Base-by-base conservation (phyloP, 495 filamentous ascomycete species). In the Ascodesmis nigricans region DNA sequence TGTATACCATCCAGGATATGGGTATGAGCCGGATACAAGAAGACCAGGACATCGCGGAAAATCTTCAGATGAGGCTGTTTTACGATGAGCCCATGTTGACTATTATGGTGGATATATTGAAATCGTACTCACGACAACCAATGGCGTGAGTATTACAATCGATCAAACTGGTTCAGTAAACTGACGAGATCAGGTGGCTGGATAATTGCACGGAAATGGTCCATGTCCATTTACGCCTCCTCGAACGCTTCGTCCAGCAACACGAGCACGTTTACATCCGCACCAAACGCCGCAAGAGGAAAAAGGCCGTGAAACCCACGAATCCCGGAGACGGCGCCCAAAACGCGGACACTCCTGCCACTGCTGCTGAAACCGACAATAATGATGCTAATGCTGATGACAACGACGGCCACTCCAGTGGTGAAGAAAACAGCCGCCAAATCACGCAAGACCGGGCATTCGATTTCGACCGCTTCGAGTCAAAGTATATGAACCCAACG, bases 1-100 rank as follows among this genome's bases (percentile, higher is more conserved):
- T 97, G n/a, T 61, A 92, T 25, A 92, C 83, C 0, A 74, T 93
- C 2, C 84, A 93, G 48, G 80, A 91, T 39, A 99, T 99, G 90
- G 60, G 71, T 2, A 66, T 74, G 24, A 84, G 78, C 0, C 66
- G 68, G 0, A 62, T 79, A 16, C 84, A 93, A 41, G 90, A 95
- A 6, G 80, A 99, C 45, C 78, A 90, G 53, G 90, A 95, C 40
- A 93, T 99, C 45, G 90, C 90, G 3, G 84, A 99, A 46, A 99
- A 97, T 42, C 92, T 91, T 24, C 73, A 91, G 33, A 87, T 75
- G 46, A 78, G 90, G 19, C 79, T 99, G 1, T 99, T 99, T 53
- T 95, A 99, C 57, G 90, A 99, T 54, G 82, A 95, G 46, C 72
- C 75, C 0, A 93, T 82, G 0, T 78, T 95, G 47, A 84, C 95